Percentiles rank a stretch among this genome's conserved stretches.
These are phyloP conservation scores for Dothistroma septosporum DNA, from an alignment of 2,329 filamentous ascomycete species.

Conservation along the genomic window DNA sequence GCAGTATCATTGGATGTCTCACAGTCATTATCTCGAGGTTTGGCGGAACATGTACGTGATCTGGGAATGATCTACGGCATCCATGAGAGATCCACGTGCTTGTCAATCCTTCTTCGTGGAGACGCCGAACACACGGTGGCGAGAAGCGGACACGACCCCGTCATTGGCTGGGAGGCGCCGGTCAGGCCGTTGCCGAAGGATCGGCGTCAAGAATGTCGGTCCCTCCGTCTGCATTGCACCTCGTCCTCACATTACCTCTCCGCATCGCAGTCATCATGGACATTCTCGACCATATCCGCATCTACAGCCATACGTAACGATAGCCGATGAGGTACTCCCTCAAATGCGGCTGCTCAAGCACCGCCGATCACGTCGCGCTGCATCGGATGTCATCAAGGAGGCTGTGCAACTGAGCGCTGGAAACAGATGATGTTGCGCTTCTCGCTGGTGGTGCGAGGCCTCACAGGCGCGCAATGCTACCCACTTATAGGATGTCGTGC, in stretches of 20 bases:
- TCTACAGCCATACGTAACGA: not conserved
- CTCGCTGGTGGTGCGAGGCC: not conserved
- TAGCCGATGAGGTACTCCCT: not conserved
- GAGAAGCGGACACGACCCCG: not conserved
- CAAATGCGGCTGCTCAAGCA: not conserved
- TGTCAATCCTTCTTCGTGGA: not conserved
- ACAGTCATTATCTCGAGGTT: not conserved
- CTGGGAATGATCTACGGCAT: not conserved
- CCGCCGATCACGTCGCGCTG: not conserved
- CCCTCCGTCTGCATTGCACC: constrained; percentile 1
- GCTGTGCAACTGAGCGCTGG: not conserved
- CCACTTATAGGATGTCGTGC: not conserved
- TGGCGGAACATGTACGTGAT: not conserved
- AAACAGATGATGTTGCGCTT: not conserved
- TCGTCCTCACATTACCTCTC: not conserved
- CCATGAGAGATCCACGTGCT: not conserved
- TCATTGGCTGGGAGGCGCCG: not conserved
- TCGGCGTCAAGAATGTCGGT: not conserved
- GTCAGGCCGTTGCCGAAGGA: not conserved
- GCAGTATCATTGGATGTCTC: not conserved
- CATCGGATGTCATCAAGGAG: not conserved
- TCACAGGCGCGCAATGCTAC: not conserved
- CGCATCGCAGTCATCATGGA: constrained; percentile 1
- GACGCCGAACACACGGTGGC: not conserved
- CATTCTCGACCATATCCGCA: not conserved